Evolutionary conservation across 257 asterid species (phyloP), one percentile per base, ranked within the genome.

Genomic region (Solanum etuberosum): DNA sequence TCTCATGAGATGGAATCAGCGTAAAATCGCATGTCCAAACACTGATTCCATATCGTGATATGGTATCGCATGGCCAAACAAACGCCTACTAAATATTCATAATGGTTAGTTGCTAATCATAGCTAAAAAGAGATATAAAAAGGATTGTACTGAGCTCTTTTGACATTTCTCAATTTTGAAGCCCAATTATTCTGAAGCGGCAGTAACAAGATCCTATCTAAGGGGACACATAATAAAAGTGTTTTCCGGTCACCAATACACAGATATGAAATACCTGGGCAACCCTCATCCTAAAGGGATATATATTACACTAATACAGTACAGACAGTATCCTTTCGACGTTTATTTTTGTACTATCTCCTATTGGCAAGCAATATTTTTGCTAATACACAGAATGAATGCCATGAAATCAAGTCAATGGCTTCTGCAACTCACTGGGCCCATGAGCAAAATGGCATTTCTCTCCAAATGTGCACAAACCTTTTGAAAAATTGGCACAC

Each of bases 371-470:
- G 48, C 61, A 77, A 42, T 42, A 77, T 14, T 42, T 76, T 77
- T 42, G 83, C 83, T 77, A 37, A 38, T 38, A 37, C 83, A 37
- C 18, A 7, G 61, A 15, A 37, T 40, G 40, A 59, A 29, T 70
- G 20, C 76, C 21, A 70, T 70, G 25, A 78, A 29, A 61, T 90
- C 92, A 90, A 46, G 90, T 71, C 48, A 91, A 95, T 4, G 93
- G 73, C 89, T 92, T 92, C 42, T 98, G 93, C 68, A 96, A 88
- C 91, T 96, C 98, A 43, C 91, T 92, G 8, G 91, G 93, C 85
- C 99, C 99, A n/a, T 96, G 98, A 6, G 98, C 99, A 63, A 96
- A 96, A 86, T 96, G 98, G 81, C 99, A 96, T 92, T 95, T 90
- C 23, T 95, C 99, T 37, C 97, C 99, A 43, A 96, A 96, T 0